Evolutionary conservation across 257 asterid genomes (phyloP).

Genomic region (Solanum paucissectum): DNA sequence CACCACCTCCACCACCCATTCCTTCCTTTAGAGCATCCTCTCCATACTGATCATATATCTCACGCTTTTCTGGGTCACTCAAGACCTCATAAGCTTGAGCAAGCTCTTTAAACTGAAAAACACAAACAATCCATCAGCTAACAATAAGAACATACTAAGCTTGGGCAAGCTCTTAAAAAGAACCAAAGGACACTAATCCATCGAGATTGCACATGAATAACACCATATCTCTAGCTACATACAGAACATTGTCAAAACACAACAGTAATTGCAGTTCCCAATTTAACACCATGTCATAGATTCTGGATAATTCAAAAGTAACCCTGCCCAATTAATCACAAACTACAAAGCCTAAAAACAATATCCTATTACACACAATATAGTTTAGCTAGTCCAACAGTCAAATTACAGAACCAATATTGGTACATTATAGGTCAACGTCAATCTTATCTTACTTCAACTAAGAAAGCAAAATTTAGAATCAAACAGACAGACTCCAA

Average conservation of each 20-base stretch:
- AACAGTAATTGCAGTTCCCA: neutral
- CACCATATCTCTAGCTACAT: neutral
- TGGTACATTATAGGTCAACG: neutral
- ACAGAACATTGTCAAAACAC: neutral
- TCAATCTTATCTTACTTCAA: neutral
- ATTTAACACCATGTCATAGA: neutral
- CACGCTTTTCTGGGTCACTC: constrained; percentile 80
- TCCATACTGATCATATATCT: constrained; percentile 82
- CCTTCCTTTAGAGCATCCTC: constrained; percentile 95
- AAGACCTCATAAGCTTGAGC: constrained; percentile 84
- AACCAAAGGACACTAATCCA: neutral
- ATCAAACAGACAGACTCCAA: neutral
- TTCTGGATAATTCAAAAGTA: neutral
- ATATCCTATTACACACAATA: neutral
- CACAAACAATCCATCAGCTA: neutral
- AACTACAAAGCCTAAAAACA: neutral
- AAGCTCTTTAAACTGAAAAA: constrained; percentile 65
- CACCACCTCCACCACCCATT: constrained; percentile 73
- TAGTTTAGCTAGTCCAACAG: neutral
- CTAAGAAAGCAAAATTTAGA: neutral
- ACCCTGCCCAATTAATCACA: neutral
- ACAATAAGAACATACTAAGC: neutral
- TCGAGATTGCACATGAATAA: neutral
- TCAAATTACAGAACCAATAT: neutral
- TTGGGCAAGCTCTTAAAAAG: neutral